Conservation (phyloP, 257 asterid genomes). For the Plectranthus barbatus region DNA sequence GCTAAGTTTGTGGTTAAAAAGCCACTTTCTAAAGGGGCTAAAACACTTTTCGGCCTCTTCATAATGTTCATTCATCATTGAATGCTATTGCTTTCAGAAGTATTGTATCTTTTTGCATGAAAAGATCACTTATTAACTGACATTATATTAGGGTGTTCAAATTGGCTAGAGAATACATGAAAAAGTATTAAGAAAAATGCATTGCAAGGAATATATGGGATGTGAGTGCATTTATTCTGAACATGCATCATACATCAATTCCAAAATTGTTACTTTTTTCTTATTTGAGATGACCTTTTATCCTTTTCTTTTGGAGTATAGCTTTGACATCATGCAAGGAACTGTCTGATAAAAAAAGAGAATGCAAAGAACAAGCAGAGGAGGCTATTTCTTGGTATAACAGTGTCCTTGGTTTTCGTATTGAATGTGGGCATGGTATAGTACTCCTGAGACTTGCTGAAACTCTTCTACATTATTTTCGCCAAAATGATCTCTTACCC, state of each 20-base stretch:
- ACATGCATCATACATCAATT: neutral
- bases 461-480: neutral
- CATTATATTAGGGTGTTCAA: neutral
- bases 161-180: constrained; percentile 2
- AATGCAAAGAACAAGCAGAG: constrained; percentile 54
- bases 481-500: constrained; percentile 2
- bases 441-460: constrained; percentile 5
- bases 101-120: neutral
- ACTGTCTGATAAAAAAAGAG: constrained; percentile 37
- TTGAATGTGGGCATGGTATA: constrained; percentile 83
- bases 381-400: constrained; percentile 89
- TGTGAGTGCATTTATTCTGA: neutral
- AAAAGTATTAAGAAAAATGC: neutral
- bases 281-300: constrained; percentile 8
- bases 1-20: too few species aligned
- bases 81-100: constrained; percentile 8
- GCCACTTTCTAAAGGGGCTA: too few species aligned
- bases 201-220: neutral
- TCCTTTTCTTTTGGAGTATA: constrained; percentile 16
- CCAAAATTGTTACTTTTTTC: neutral
- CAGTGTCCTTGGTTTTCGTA: constrained; percentile 75
- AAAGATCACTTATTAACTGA: neutral
- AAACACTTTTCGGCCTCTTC: too few species aligned
- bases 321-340: constrained; percentile 48
- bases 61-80: too few species aligned